Percentiles rank a stretch among this genome's conserved stretches.
These are phyloP conservation scores for Erodium trifolium DNA, from an alignment of 441 rosid genomes.

Conservation along the genomic window DNA sequence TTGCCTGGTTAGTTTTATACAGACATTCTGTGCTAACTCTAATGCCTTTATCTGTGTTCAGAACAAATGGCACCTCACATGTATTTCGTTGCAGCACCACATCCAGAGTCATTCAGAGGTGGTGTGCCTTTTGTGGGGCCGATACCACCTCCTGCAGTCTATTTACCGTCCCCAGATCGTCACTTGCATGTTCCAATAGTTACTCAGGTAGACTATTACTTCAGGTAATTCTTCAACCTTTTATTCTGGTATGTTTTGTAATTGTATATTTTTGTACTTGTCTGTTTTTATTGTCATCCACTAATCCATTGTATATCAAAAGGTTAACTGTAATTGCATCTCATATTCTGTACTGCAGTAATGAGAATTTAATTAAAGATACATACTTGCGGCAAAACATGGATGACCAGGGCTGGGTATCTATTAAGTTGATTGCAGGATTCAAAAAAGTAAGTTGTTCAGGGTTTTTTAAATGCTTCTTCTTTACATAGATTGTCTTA, in stretches of 20 bases:
- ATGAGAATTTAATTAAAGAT: slow-evolving; percentile 70
- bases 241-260: slow-evolving; percentile 11
- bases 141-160: slow-evolving; percentile 38
- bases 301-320: neutral
- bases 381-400: slow-evolving; percentile 67
- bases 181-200: slow-evolving; percentile 47
- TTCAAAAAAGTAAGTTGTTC: slow-evolving; percentile 62
- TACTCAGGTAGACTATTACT: slow-evolving; percentile 69
- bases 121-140: slow-evolving; percentile 34
- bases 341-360: slow-evolving; percentile 45
- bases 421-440: slow-evolving; percentile 58
- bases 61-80: slow-evolving; percentile 37
- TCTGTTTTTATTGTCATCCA: slow-evolving; percentile 6
- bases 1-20: neutral
- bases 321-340: neutral
- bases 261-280: slow-evolving; percentile 8
- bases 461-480: slow-evolving; percentile 1
- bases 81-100: slow-evolving; percentile 39
- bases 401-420: slow-evolving; percentile 92
- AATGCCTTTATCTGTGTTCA: slow-evolving; percentile 25
- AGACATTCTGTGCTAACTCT: slow-evolving; percentile 19
- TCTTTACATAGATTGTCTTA: slow-evolving; percentile 11
- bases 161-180: slow-evolving; percentile 39
- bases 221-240: slow-evolving; percentile 48
- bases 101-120: slow-evolving; percentile 36